phyloP scores from a whole-genome alignment of 371 early-diverging fungal genomes.

The Mortierella sp. region DNA sequence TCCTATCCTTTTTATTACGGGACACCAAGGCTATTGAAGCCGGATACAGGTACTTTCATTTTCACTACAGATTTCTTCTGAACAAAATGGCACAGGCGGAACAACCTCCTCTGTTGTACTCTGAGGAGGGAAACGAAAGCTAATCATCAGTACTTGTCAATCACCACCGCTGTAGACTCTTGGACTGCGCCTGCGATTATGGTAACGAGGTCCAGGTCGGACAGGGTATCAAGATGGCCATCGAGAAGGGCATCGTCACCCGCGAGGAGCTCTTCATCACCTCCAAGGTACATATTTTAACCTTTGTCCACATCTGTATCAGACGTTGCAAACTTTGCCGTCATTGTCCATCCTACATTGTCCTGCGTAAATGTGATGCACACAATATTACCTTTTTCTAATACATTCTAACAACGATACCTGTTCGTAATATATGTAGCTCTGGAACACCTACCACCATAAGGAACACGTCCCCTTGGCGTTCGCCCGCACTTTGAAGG shows the following conservation, averaged over 20 bases:
- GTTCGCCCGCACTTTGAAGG: constrained; percentile 53
- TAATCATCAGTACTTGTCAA: background rate
- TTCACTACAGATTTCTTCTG: background rate
- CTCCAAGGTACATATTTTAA: constrained; percentile 67
- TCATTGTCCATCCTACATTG: background rate
- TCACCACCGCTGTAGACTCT: constrained; percentile 12
- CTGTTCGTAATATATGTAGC: constrained; percentile 3
- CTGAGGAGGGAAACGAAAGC: background rate
- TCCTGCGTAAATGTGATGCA: background rate
- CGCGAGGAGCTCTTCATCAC: constrained; percentile 81
- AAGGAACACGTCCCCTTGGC: constrained; percentile 58
- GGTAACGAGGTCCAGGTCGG: constrained; percentile 79
- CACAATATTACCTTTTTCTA: background rate
- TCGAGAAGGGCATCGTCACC: constrained; percentile 70
- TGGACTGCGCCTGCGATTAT: constrained; percentile 62
- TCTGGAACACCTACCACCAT: constrained; percentile 65
- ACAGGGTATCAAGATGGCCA: constrained; percentile 64
- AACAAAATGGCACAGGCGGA: background rate
- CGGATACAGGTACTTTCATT: constrained; percentile 43
- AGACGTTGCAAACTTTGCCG: background rate
- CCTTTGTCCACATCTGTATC: background rate
- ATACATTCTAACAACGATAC: background rate
- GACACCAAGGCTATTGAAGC: constrained; percentile 36
- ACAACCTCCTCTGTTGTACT: too few species aligned
- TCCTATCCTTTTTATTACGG: background rate